Percentiles rank a stretch among this genome's conserved stretches.
Conservation (phyloP, 1,284 basidiomycete species). For the Boletus albobrunnescens region DNA sequence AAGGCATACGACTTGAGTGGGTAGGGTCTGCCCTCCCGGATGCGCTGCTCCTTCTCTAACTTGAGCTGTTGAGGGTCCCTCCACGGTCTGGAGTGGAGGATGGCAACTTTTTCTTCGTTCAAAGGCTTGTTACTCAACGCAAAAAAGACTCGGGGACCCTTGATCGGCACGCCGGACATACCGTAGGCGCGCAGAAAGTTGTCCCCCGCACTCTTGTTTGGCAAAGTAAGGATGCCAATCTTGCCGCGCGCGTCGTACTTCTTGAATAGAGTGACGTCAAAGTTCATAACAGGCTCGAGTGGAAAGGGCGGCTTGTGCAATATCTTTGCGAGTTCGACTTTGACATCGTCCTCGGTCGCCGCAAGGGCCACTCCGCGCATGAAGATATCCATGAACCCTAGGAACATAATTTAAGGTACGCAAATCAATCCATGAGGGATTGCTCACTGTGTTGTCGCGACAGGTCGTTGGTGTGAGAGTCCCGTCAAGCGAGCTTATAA, state of each 20-base stretch:
- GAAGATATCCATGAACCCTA: constrained; percentile 34
- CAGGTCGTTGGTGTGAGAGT: constrained; percentile 1
- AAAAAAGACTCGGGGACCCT: constrained; percentile 23
- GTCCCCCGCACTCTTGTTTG: constrained; percentile 19
- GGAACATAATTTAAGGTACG: constrained; percentile 1
- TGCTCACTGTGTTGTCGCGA: constrained; percentile 21
- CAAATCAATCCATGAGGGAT: background rate
- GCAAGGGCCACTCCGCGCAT: constrained; percentile 30
- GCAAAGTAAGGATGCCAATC: constrained; percentile 34
- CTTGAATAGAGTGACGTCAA: constrained; percentile 33
- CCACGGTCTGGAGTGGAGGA: constrained; percentile 29
- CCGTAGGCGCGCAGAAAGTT: constrained; percentile 34
- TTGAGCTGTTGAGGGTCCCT: constrained; percentile 30
- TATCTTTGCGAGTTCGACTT: constrained; percentile 31
- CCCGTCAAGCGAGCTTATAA: constrained; percentile 18
- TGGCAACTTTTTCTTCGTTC: constrained; percentile 21
- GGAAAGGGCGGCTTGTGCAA: constrained; percentile 37
- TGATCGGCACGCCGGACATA: constrained; percentile 24
- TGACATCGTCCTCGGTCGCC: constrained; percentile 33
- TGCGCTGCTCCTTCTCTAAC: constrained; percentile 25
- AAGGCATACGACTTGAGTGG: constrained; percentile 31
- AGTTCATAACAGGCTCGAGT: constrained; percentile 26
- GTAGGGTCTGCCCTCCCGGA: constrained; percentile 22
- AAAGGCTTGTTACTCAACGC: constrained; percentile 19
- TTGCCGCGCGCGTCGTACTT: constrained; percentile 22